Evolutionary conservation across 805 yeast genomes (phyloP).

Genomic region (Hanseniaspora mollemarum): DNA sequence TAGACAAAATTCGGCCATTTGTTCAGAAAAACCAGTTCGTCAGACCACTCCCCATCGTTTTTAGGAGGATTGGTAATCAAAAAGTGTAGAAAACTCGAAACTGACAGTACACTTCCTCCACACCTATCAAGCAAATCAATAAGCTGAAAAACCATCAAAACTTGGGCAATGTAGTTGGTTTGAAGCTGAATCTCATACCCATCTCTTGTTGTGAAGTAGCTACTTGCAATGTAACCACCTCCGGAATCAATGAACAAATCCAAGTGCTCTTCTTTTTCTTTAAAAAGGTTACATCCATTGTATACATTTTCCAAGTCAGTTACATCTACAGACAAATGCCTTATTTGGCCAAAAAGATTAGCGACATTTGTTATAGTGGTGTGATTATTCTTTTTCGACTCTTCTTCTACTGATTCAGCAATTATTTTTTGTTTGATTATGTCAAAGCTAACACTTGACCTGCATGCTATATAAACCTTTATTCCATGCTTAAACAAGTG

Average conservation of each 20-base stretch:
- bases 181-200: constrained; percentile 72
- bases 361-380: not conserved
- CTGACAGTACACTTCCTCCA: constrained; percentile 42
- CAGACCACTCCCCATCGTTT: constrained; percentile 32
- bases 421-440: constrained; percentile 47
- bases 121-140: constrained; percentile 40
- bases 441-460: constrained; percentile 34
- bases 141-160: constrained; percentile 51
- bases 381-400: constrained; percentile 19
- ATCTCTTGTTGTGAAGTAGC: constrained; percentile 51
- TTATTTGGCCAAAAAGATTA: constrained; percentile 40
- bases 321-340: constrained; percentile 46
- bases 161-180: constrained; percentile 66
- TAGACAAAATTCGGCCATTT: constrained; percentile 54
- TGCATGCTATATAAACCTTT: constrained; percentile 61
- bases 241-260: constrained; percentile 67
- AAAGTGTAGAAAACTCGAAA: constrained; percentile 57
- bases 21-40: constrained; percentile 31
- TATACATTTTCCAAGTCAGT: constrained; percentile 38
- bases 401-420: constrained; percentile 31
- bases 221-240: constrained; percentile 62
- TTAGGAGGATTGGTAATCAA: constrained; percentile 37
- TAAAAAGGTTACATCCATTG: constrained; percentile 39
- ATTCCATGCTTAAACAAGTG: constrained; percentile 73
- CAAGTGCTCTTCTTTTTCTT: constrained; percentile 37